Base-by-base conservation (phyloP, 192 early-diverging fungal species). In the Podila verticillata region DNA sequence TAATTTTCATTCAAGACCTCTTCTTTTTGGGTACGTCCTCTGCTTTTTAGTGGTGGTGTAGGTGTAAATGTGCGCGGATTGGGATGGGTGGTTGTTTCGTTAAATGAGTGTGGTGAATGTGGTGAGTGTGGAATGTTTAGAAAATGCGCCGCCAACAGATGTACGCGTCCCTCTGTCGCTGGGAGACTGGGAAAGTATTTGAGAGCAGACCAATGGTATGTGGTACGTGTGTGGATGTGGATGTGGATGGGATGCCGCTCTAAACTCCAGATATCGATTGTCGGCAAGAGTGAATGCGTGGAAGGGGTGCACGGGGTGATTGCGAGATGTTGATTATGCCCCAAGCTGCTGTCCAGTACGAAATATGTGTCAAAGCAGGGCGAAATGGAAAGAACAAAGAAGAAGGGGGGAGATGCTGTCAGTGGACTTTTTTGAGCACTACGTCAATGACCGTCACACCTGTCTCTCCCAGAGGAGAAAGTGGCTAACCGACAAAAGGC, bases 1-100 rank as follows among this genome's bases (percentile, higher is more conserved):
- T 91, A 66, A 92, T 90, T 75, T 86, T 89, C 85, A 87, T 85
- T 67, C 30, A 20, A 4, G 24, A 12, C 28, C 15, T 13, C 15
- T 5, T 39, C 35, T n/a, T 22, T 49, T 49, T n/a, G 5, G n/a
- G 51, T 54, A 4, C 48, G 29, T 39, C 32, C 20, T 49, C 35
- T 2, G 26, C 9, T n/a, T 31, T 30, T 70, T 56, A 17, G 39
- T 44, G 39, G 12, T 4, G 22, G 7, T 26, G 22, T 57, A n/a
- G 12, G 26, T n/a, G 54, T 28, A n/a, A n/a, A 26, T n/a, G 39
- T n/a, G n/a, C n/a, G n/a, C n/a, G n/a, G n/a, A n/a, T n/a, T n/a
- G n/a, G n/a, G n/a, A n/a, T n/a, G n/a, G n/a, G n/a, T 44, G 39
- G 39, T 7, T 39, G 39, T 2, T 13, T 44, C 39, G 39, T 44